Conservation (phyloP, 805 yeast genomes). For the Nematodospora valgi region DNA sequence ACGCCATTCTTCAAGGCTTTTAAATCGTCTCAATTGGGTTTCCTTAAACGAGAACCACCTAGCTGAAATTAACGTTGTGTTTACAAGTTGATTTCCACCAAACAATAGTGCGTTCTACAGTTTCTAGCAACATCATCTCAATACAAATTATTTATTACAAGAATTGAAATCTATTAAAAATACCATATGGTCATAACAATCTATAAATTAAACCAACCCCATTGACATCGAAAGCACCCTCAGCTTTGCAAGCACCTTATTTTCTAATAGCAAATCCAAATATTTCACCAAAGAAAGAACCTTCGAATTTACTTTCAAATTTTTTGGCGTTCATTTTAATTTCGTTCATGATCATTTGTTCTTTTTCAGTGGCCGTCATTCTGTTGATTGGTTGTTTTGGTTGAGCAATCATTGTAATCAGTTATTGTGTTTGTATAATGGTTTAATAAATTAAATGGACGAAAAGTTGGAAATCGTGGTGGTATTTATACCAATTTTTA, state of each 20-base stretch:
- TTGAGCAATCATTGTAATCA: slow-evolving; percentile 8
- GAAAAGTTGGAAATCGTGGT: slow-evolving; percentile 1
- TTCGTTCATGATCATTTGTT: slow-evolving; percentile 44
- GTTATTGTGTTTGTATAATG: background rate
- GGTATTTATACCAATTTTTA: background rate
- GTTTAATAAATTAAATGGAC: background rate
- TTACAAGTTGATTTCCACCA: no score
- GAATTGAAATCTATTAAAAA: no score
- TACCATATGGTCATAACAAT: no score
- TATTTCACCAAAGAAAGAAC: slow-evolving; percentile 39
- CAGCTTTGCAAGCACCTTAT: slow-evolving; percentile 3
- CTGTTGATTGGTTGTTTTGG: slow-evolving; percentile 12
- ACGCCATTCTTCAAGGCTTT: no score
- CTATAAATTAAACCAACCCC: no score
- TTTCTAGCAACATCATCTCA: no score
- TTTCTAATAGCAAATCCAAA: slow-evolving; percentile 31
- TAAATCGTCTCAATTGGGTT: no score
- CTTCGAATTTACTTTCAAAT: slow-evolving; percentile 39
- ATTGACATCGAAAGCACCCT: no score
- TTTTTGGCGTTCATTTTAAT: slow-evolving; percentile 33
- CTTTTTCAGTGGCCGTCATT: slow-evolving; percentile 41
- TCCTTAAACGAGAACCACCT: no score
- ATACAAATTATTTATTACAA: no score
- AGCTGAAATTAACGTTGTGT: no score
- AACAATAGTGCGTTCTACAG: no score